These are phyloP conservation scores for Ascomycota sp. DNA, from an alignment of 2,329 filamentous ascomycete species.

Conservation along the genomic window DNA sequence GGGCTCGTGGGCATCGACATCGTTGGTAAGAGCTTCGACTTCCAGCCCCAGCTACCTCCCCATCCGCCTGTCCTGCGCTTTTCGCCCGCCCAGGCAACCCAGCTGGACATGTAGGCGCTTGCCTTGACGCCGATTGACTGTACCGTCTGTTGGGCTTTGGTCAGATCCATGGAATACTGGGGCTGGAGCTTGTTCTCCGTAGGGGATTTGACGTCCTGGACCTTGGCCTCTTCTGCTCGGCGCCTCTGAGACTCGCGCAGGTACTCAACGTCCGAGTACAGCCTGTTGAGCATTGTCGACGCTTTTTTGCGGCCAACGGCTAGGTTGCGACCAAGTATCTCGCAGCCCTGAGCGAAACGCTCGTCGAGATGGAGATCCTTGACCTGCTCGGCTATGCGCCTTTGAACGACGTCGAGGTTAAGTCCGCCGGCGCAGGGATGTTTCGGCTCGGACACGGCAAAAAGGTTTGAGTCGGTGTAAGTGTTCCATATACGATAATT, in stretches of 20 bases:
- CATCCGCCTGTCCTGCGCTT: slow-evolving; percentile 42
- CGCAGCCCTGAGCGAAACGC: slow-evolving; percentile 60
- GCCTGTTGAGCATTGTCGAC: slow-evolving; percentile 63
- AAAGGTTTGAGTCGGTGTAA: slow-evolving; percentile 67
- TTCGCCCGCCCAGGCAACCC: slow-evolving; percentile 53
- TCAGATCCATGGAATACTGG: slow-evolving; percentile 9
- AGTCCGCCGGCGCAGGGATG: slow-evolving; percentile 88
- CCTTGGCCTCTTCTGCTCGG: slow-evolving; percentile 18
- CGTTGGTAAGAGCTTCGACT: slow-evolving; percentile 7
- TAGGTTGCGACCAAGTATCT: slow-evolving; percentile 76
- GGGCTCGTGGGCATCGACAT: slow-evolving; percentile 14
- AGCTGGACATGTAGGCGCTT: slow-evolving; percentile 45
- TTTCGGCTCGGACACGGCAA: slow-evolving; percentile 80
- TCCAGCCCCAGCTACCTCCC: slow-evolving; percentile 19
- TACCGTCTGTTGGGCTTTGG: slow-evolving; percentile 23
- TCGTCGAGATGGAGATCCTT: slow-evolving; percentile 89
- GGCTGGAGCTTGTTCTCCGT: slow-evolving; percentile 1
- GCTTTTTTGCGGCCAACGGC: slow-evolving; percentile 77
- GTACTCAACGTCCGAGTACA: slow-evolving; percentile 77
- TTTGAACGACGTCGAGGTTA: slow-evolving; percentile 84
- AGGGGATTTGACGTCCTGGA: slow-evolving; percentile 2
- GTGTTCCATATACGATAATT: slow-evolving; percentile 81
- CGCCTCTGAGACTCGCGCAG: slow-evolving; percentile 24
- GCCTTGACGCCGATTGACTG: slow-evolving; percentile 33
- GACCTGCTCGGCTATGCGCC: slow-evolving; percentile 76